Evolutionary conservation across 2,329 filamentous ascomycete genomes (phyloP).

Genomic region (Sordariomycetes sp.): DNA sequence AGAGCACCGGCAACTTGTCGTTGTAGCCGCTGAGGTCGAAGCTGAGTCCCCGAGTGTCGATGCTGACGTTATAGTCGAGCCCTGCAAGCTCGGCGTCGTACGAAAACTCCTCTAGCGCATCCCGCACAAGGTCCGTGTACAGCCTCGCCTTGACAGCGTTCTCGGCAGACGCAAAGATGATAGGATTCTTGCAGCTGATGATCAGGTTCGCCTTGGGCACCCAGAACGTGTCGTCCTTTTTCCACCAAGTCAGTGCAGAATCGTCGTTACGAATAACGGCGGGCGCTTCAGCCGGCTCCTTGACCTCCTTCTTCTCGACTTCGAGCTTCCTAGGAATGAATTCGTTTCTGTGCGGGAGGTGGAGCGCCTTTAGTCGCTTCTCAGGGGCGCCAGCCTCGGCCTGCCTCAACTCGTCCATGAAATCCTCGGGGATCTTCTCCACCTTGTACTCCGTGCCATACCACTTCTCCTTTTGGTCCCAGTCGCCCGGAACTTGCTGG

Average conservation of each 20-base stretch:
- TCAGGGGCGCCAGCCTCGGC: slow-evolving; percentile 48
- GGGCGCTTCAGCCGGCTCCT: slow-evolving; percentile 61
- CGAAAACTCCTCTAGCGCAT: slow-evolving; percentile 84
- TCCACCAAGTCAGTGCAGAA: slow-evolving; percentile 80
- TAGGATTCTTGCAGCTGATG: slow-evolving; percentile 67
- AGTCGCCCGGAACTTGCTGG: slow-evolving; percentile 71
- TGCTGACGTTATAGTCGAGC: slow-evolving; percentile 67
- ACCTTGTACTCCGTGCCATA: slow-evolving; percentile 91
- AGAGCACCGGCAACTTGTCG: slow-evolving; percentile 82
- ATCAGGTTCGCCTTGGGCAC: slow-evolving; percentile 87
- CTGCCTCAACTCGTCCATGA: slow-evolving; percentile 58
- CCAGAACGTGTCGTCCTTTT: slow-evolving; percentile 98
- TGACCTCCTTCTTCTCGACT: slow-evolving; percentile 88
- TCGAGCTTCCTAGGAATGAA: slow-evolving; percentile 91
- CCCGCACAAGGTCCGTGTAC: slow-evolving; percentile 76
- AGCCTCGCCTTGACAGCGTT: slow-evolving; percentile 69
- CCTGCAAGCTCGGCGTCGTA: slow-evolving; percentile 94
- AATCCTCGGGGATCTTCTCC: slow-evolving; percentile 66
- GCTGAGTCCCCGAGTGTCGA: slow-evolving; percentile 63
- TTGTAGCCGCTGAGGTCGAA: slow-evolving; percentile 85
- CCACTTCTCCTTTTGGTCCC: slow-evolving; percentile 89
- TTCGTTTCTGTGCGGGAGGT: slow-evolving; percentile 86
- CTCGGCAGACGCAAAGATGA: slow-evolving; percentile 69
- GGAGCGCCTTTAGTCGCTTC: slow-evolving; percentile 58
- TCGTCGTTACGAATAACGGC: slow-evolving; percentile 79